Percentiles rank a stretch among this genome's conserved stretches.
Conservation (phyloP, 768 basidiomycete genomes). For the Kockovaella imperatae region DNA sequence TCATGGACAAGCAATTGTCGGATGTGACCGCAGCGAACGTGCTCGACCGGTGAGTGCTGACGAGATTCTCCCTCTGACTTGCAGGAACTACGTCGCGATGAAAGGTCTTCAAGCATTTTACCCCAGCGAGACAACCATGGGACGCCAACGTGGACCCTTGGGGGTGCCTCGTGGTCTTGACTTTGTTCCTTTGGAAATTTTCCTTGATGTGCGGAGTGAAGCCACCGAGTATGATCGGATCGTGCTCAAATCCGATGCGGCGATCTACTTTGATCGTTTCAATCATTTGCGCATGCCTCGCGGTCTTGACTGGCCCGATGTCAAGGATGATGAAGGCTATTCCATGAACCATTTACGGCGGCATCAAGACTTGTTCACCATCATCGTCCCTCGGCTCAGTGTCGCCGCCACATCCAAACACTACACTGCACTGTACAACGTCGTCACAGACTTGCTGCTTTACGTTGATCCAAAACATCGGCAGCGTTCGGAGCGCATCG, state of each 20-base stretch:
- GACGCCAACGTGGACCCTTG: constrained; percentile 9
- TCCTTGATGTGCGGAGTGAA: constrained; percentile 77
- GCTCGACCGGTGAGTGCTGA: constrained; percentile 57
- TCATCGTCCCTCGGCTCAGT: constrained; percentile 77
- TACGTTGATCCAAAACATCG: constrained; percentile 82
- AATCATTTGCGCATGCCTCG: constrained; percentile 69
- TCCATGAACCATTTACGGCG: constrained; percentile 54
- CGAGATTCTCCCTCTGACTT: too few relatives aligned
- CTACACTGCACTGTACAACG: constrained; percentile 74
- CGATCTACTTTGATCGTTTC: constrained; percentile 57
- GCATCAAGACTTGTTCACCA: constrained; percentile 74
- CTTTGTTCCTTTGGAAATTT: constrained; percentile 77
- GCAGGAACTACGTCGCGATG: constrained; percentile 68
- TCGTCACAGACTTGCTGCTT: constrained; percentile 78
- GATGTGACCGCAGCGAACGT: constrained; percentile 80
- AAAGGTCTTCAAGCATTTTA: constrained; percentile 82
- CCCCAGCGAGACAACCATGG: constrained; percentile 47
- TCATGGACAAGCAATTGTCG: constrained; percentile 72
- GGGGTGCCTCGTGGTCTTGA: constrained; percentile 12
- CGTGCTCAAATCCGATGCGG: constrained; percentile 78
- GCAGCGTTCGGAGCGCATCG: constrained; percentile 64
- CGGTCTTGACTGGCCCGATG: constrained; percentile 46
- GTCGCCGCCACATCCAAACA: constrained; percentile 75
- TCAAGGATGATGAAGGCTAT: constrained; percentile 24
- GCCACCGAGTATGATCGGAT: constrained; percentile 76